Evolutionary conservation across 2,329 filamentous ascomycete genomes (phyloP).

Genomic region (Ceratocystis destructans): DNA sequence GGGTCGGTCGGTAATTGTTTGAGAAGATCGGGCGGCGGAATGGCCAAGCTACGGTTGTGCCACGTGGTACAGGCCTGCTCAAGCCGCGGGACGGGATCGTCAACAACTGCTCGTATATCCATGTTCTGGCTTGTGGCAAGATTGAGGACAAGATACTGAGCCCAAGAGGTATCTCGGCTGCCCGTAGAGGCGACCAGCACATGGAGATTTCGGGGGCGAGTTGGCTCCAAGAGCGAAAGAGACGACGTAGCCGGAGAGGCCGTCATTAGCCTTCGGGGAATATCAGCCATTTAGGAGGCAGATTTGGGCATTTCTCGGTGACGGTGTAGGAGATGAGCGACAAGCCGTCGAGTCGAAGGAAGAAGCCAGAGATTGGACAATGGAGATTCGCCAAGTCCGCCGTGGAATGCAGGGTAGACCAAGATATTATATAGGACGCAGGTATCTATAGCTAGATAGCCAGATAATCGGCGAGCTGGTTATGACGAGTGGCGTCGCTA

Average conservation of each 20-base stretch:
- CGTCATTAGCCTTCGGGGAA: slow-evolving; percentile 7
- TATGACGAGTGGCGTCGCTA: too few species aligned
- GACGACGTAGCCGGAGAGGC: slow-evolving; percentile 25
- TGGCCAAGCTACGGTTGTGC: slow-evolving; percentile 36
- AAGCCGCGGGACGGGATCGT: slow-evolving; percentile 49
- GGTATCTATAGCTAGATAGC: too few species aligned
- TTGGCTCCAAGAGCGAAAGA: slow-evolving; percentile 29
- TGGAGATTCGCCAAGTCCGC: too few species aligned
- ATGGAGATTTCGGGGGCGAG: slow-evolving; percentile 30
- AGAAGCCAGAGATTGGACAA: background rate
- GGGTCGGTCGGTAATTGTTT: slow-evolving; percentile 9
- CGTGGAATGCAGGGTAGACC: too few species aligned
- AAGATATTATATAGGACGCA: too few species aligned
- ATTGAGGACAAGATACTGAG: slow-evolving; percentile 50
- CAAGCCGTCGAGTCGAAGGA: background rate
- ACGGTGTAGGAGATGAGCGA: background rate
- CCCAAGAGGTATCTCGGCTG: slow-evolving; percentile 49
- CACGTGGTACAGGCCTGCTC: slow-evolving; percentile 49
- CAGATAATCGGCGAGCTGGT: too few species aligned
- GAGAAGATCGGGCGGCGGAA: slow-evolving; percentile 29
- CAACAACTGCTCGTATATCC: slow-evolving; percentile 47
- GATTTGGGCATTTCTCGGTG: background rate
- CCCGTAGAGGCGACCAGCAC: slow-evolving; percentile 55
- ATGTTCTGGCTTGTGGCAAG: slow-evolving; percentile 52
- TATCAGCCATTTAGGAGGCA: slow-evolving; percentile 15